Conservation (phyloP, 805 yeast species). For the Zygosaccharomyces gambellarensis region DNA sequence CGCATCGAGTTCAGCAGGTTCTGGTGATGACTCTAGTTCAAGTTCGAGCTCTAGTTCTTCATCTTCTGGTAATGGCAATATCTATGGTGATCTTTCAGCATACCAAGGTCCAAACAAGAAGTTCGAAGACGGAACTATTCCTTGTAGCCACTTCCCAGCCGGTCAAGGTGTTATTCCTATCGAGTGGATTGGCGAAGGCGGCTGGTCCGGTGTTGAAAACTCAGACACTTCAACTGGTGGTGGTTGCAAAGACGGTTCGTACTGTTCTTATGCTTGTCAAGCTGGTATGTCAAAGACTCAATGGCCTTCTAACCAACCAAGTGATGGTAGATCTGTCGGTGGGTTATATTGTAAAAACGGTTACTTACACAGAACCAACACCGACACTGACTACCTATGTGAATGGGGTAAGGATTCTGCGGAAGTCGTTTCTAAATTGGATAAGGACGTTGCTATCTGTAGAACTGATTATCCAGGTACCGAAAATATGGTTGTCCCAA, state of each 20-base stretch:
- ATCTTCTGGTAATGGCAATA: slow-evolving; percentile 34
- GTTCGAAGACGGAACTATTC: slow-evolving; percentile 66
- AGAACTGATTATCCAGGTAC: slow-evolving; percentile 82
- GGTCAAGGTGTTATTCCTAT: slow-evolving; percentile 67
- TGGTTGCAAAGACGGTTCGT: slow-evolving; percentile 78
- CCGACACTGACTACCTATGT: slow-evolving; percentile 65
- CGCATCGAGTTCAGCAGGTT: slow-evolving; percentile 24
- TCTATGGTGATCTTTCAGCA: slow-evolving; percentile 54
- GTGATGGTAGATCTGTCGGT: slow-evolving; percentile 87
- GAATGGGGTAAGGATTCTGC: slow-evolving; percentile 80
- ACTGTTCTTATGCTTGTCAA: slow-evolving; percentile 98
- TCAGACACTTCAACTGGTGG: slow-evolving; percentile 51
- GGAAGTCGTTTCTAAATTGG: slow-evolving; percentile 57
- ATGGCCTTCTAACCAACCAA: slow-evolving; percentile 88
- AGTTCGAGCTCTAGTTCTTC: slow-evolving; percentile 30
- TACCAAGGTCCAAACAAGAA: slow-evolving; percentile 52
- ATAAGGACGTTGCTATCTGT: slow-evolving; percentile 63
- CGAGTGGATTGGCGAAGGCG: slow-evolving; percentile 50
- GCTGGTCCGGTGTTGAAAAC: slow-evolving; percentile 42
- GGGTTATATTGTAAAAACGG: slow-evolving; percentile 86
- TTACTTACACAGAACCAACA: slow-evolving; percentile 75
- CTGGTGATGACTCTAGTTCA: slow-evolving; percentile 28
- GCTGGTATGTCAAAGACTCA: slow-evolving; percentile 99
- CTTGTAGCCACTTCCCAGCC: slow-evolving; percentile 68
- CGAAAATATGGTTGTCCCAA: slow-evolving; percentile 74